These are phyloP conservation scores for Volutella citrinella DNA, from an alignment of 2,329 filamentous ascomycete genomes.

Conservation along the genomic window DNA sequence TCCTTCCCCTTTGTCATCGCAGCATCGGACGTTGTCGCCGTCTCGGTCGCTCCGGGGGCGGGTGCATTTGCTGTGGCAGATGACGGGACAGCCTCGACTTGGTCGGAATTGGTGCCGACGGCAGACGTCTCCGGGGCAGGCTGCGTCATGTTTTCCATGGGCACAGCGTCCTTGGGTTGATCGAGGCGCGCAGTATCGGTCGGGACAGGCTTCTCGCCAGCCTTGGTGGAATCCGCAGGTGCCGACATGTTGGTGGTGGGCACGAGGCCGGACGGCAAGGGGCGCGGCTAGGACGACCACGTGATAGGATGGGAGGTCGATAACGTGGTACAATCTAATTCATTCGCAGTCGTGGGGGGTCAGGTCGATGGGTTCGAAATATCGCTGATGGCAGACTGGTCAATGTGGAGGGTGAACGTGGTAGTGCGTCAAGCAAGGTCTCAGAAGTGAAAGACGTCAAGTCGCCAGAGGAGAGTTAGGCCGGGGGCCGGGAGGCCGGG, in stretches of 20 bases:
- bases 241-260: constrained; percentile 28
- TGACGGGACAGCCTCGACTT: no score
- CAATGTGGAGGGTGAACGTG: constrained; percentile 15
- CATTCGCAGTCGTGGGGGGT: constrained; percentile 12
- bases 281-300: constrained; percentile 25
- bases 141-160: constrained; percentile 34
- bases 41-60: constrained; percentile 18
- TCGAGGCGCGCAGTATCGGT: constrained; percentile 28
- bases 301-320: constrained; percentile 10
- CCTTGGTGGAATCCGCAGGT: constrained; percentile 31
- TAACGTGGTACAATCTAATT: constrained; percentile 15
- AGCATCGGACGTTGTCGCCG: constrained; percentile 19
- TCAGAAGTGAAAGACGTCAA: constrained; percentile 29
- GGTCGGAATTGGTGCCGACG: no score
- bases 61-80: constrained; percentile 15
- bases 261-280: constrained; percentile 14
- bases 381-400: constrained; percentile 14
- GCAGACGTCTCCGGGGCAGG: no score
- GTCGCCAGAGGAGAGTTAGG: constrained; percentile 21
- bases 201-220: constrained; percentile 26
- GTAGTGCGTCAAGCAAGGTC: constrained; percentile 18
- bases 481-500: constrained; percentile 25
- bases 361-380: constrained; percentile 7
- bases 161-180: constrained; percentile 36
- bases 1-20: constrained; percentile 32